Evolutionary conservation across 2,329 filamentous ascomycete species (phyloP).

Genomic region (Westerdykella aurantiaca): DNA sequence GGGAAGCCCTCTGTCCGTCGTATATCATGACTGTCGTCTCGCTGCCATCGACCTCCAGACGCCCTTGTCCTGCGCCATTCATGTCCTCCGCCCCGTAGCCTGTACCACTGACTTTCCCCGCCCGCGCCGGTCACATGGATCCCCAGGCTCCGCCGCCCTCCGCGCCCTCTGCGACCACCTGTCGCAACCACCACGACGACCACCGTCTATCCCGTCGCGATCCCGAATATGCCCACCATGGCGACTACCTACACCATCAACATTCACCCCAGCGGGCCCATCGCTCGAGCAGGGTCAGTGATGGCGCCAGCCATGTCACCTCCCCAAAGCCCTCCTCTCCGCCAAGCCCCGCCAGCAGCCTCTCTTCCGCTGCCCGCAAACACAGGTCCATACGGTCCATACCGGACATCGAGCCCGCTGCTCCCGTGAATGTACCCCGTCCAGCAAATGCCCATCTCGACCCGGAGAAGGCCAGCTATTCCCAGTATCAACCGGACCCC

Average conservation of each 20-base stretch:
- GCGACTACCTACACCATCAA: conserved; percentile 11
- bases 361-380: conserved; percentile 16
- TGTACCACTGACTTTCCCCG: neutral
- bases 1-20: neutral
- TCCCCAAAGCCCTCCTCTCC: conserved; percentile 28
- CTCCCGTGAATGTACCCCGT: conserved; percentile 8
- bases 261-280: conserved; percentile 5
- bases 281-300: conserved; percentile 2
- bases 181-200: neutral
- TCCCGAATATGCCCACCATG: neutral
- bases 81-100: conserved; percentile 25
- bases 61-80: conserved; percentile 9
- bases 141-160: conserved; percentile 22
- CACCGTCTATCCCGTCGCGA: neutral
- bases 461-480: conserved; percentile 27
- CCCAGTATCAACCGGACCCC: conserved; percentile 15
- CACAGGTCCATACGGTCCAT: conserved; percentile 13
- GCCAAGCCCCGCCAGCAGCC: conserved; percentile 33
- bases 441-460: conserved; percentile 29
- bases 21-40: neutral
- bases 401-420: conserved; percentile 12
- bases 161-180: conserved; percentile 21
- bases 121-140: conserved; percentile 26
- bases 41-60: neutral
- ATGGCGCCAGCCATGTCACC: conserved; percentile 4